phyloP scores from a whole-genome alignment of 2,329 filamentous ascomycete genomes.

The Ceratocystis smalleyi region DNA sequence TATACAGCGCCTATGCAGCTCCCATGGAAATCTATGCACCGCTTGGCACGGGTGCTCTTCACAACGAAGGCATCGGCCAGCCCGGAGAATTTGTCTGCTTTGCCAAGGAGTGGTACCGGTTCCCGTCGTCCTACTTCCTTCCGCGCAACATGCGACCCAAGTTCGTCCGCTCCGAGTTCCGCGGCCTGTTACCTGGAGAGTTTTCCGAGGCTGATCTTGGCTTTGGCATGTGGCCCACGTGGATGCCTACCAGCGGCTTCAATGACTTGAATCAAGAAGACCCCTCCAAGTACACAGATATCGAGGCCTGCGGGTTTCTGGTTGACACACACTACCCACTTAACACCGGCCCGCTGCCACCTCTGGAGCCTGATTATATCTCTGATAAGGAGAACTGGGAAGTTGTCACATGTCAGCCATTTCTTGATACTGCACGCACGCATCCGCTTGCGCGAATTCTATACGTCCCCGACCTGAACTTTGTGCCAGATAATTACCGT shows the following conservation, averaged over 20 bases:
- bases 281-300: slow-evolving; percentile 65
- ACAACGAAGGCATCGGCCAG: slow-evolving; percentile 35
- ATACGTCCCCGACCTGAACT: slow-evolving; percentile 59
- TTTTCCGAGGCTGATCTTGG: slow-evolving; percentile 60
- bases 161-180: slow-evolving; percentile 82
- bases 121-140: slow-evolving; percentile 83
- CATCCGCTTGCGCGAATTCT: slow-evolving; percentile 57
- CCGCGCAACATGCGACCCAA: slow-evolving; percentile 71
- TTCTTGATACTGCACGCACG: slow-evolving; percentile 67
- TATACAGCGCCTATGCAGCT: slow-evolving; percentile 69
- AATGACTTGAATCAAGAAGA: slow-evolving; percentile 88
- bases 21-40: slow-evolving; percentile 57
- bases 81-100: slow-evolving; percentile 64
- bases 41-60: slow-evolving; percentile 40
- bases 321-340: slow-evolving; percentile 72
- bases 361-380: slow-evolving; percentile 62
- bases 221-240: slow-evolving; percentile 63
- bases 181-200: slow-evolving; percentile 74
- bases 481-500: slow-evolving; percentile 53
- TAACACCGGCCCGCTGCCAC: slow-evolving; percentile 24
- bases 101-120: slow-evolving; percentile 97
- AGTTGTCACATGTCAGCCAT: slow-evolving; percentile 54
- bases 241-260: slow-evolving; percentile 67
- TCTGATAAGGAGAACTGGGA: slow-evolving; percentile 65
- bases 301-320: slow-evolving; percentile 63